Base-by-base conservation (phyloP, 345 rosid species). In the Limnanthes douglasii region DNA sequence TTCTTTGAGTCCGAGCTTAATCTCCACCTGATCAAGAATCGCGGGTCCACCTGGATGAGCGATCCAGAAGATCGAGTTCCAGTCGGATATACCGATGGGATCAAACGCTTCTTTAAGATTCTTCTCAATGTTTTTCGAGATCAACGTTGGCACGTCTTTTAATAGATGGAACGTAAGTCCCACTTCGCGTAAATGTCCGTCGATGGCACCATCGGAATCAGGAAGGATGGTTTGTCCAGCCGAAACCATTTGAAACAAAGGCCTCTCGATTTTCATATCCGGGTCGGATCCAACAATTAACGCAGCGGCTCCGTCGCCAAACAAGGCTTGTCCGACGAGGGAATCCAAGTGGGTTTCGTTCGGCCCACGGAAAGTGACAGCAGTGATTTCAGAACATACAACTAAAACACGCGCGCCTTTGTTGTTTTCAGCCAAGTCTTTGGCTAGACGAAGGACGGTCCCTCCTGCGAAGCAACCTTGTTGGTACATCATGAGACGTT, bases 21-120 rank as follows among this genome's bases (percentile, higher is more conserved):
- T 24, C 65, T 78, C 86, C 1, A 82, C 74, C 32, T 62, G 71
- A 53, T 70, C 76, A 0, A 74, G 58, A 26, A 82, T 68, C 9
- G 86, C 79, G 0, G 82, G 77, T 2, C 94, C 94, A 1, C 94
- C 90, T 0, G 90, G 86, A 49, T 82, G 94, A 0, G 78, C 85
- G 18, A 78, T 45, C 82, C 90, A 82, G 45, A 82, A 82, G 21
- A 82, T 23, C 2, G 88, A 77, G 56, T 81, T 77, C 88, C 85
- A 81, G 50, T 81, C 94, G 4, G 35, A 61, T 16, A 81, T 71
- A 11, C 94, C 94, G 1, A 81, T 5, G 0, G 84, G 94, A 8
- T 60, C n/a, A 36, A 77, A 77, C 5, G 88, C 84, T 42, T 81
- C 84, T 0, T 41, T 56, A 9, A 81, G 44, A 41, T 75, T 68